A percentile compares a stretch with the other conserved stretches of the same genome.
Conservation (phyloP, 2,329 filamentous ascomycete species). For the Pseudogymnoascus sp. region DNA sequence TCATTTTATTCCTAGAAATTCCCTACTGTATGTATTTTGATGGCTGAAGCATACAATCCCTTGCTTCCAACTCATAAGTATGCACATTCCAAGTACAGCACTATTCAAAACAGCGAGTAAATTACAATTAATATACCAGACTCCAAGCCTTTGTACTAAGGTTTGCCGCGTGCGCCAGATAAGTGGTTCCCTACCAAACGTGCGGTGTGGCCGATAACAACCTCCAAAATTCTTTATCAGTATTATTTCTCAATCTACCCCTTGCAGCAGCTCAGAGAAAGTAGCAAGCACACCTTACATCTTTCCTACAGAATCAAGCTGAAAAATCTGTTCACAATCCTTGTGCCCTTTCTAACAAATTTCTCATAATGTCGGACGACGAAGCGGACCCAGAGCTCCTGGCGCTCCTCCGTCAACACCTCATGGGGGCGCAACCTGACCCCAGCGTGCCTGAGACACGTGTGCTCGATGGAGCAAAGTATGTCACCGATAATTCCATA, state of each 20-base stretch:
- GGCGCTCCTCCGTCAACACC: constrained; percentile 73
- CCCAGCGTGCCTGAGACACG: constrained; percentile 64
- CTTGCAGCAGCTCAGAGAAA: neutral
- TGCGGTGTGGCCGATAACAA: constrained; percentile 6
- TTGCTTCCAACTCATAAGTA: neutral
- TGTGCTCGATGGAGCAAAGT: constrained; percentile 75
- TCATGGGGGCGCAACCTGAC: constrained; percentile 50
- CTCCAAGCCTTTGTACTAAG: neutral
- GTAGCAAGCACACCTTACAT: neutral
- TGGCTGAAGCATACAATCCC: neutral
- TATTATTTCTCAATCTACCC: constrained; percentile 5
- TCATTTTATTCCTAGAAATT: neutral
- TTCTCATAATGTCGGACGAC: constrained; percentile 71
- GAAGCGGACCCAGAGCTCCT: constrained; percentile 84
- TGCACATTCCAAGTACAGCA: neutral
- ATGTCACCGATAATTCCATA: constrained; percentile 85
- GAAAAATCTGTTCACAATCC: neutral
- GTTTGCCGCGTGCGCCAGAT: constrained; percentile 2
- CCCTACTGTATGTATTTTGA: neutral
- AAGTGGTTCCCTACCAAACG: constrained; percentile 1
- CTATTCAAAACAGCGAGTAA: neutral
- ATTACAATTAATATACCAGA: neutral
- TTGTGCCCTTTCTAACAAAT: neutral
- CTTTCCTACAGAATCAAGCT: neutral
- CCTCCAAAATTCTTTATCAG: constrained; percentile 8